Evolutionary conservation across 2,329 filamentous ascomycete genomes (phyloP), one percentile per base, ranked within the genome.

Genomic region (Thelonectria olida): DNA sequence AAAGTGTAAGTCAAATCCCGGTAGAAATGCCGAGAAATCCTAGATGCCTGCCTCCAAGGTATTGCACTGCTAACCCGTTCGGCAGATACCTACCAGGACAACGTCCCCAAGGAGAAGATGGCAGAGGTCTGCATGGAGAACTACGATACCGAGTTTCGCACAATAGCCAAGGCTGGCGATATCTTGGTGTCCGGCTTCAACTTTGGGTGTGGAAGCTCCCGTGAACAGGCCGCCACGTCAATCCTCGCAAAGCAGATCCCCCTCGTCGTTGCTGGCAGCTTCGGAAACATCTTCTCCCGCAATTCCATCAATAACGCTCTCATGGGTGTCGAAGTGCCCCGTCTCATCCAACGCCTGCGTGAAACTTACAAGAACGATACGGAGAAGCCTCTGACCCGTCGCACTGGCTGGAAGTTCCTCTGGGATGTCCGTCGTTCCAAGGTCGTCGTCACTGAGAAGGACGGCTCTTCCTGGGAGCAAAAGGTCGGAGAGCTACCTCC

Each of bases 61-160:
- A n/a, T n/a, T n/a, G 92, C 10, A 90, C 90, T 77, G 91, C 89
- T 23, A 31, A 27, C 13, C 10, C 38, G 45, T 6, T 23, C 34
- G 72, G 92, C 5, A 93, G 94, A 92, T 76, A 97, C 94, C 0
- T 98, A 98, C 78, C 92, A 96, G 74, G 94, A 98, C 73, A 85
- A 92, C 70, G 84, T 98, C 1, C 80, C 91, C 0, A 81, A 79
- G 1, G 90, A 92, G 63, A 88, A 88, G 58, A 97, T 98, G 95
- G 92, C 93, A 0, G 82, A 91, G 67, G 93, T 94, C 1, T 94
- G 91, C 77, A 97, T 98, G 93, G 86, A 91, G 75, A 98, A 98
- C 83, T 98, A 97, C 79, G 95, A 98, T 74, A 97, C 97, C 13
- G n/a, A 41, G 4, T 34, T 34, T 13, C 12, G 74, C 76, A 83